Base-by-base conservation (phyloP, 2,329 filamentous ascomycete species). In the Lachnellula subtilissima region DNA sequence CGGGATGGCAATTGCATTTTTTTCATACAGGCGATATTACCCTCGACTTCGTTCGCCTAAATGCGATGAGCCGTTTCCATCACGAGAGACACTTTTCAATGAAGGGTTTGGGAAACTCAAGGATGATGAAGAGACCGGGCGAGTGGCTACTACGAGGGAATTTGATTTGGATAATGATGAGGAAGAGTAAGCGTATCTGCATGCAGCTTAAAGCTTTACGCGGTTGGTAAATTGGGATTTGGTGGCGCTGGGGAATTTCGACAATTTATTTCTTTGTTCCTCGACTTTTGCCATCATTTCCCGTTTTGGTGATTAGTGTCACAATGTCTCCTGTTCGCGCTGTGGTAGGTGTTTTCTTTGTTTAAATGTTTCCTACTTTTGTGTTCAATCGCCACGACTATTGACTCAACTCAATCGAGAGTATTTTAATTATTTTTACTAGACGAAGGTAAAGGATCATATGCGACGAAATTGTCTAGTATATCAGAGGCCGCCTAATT, bases 1-100 rank as follows among this genome's bases (percentile, higher is more conserved):
- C 14, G 86, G 86, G 3, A 80, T 80, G 68, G 69, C 73, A 4
- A 72, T 87, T 32, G 80, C 84, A 2, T 84, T 84, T 66, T 87
- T 84, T 76, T 86, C 81, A 60, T 88, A 88, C 65, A 73, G 84
- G 58, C 72, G 83, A 61, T 85, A 86, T 67, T 87, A 82, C 76
- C 84, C 84, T 6, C 70, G 72, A 32, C 69, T 87, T 54, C 74
- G 75, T 9, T 80, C 78, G 53, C 64, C 71, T 9, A 72, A 73
- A 39, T 86, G 83, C 64, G 71, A 83, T 56, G 78, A 84, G 68
- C 84, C 84, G 2, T 80, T 83, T 63, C 78, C 79, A 1, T 70
- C 67, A 7, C 58, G 68, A 53, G 67, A 63, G 17, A 47, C 59
- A 9, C 56, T 50, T 25, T 68, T 67, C 50, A 67, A 67, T 35